A percentile compares a stretch with the other conserved stretches of the same genome.
Conservation (phyloP, 2,329 filamentous ascomycete genomes). For the Chaetomiaceae sp. region DNA sequence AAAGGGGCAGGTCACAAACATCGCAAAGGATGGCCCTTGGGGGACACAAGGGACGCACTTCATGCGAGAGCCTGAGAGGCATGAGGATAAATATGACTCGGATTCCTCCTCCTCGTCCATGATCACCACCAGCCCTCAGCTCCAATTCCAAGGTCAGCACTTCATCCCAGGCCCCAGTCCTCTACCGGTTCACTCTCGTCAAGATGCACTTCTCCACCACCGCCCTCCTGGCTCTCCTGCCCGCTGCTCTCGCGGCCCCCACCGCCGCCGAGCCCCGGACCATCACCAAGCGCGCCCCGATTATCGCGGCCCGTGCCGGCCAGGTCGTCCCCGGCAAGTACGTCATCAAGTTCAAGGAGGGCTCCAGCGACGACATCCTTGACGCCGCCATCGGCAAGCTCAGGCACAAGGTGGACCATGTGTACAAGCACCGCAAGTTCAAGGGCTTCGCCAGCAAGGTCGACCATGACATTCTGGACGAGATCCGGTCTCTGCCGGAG, state of each 20-base stretch:
- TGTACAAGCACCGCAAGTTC: constrained; percentile 29
- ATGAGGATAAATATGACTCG: constrained; percentile 18
- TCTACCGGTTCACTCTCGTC: constrained; percentile 15
- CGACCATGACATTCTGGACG: constrained; percentile 22
- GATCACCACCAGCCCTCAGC: constrained; percentile 4
- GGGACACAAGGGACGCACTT: neutral
- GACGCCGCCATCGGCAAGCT: constrained; percentile 24
- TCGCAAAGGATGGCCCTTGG: neutral
- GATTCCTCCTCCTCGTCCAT: neutral
- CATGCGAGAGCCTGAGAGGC: neutral
- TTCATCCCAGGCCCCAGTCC: neutral
- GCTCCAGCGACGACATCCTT: constrained; percentile 29
- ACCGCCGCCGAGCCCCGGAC: constrained; percentile 21
- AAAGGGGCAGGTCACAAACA: constrained; percentile 19
- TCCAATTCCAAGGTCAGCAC: constrained; percentile 13
- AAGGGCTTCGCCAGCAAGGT: constrained; percentile 30
- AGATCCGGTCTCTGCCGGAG: constrained; percentile 24
- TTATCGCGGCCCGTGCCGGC: constrained; percentile 35
- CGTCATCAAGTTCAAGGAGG: constrained; percentile 42
- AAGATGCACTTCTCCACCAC: constrained; percentile 35
- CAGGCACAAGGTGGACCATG: constrained; percentile 22
- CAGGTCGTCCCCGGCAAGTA: constrained; percentile 38
- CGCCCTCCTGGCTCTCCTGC: constrained; percentile 35
- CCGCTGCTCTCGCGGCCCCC: constrained; percentile 35
- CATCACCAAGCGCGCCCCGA: constrained; percentile 30